These are phyloP conservation scores for Thraustotheca clavata DNA, from an alignment of 352 stramenopile genomes.

Conservation along the genomic window DNA sequence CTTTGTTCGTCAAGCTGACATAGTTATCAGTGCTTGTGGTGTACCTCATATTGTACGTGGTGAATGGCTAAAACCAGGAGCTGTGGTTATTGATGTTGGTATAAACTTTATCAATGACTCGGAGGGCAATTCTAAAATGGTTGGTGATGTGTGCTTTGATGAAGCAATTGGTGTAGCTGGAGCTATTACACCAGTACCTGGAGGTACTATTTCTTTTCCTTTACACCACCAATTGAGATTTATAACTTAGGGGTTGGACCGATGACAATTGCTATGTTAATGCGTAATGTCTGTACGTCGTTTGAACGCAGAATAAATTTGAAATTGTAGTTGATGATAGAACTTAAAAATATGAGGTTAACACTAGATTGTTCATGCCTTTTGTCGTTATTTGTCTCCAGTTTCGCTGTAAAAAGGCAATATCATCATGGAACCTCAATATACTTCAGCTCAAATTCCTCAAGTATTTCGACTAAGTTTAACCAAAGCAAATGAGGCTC, in stretches of 20 bases:
- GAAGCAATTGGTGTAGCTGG: constrained; percentile 73
- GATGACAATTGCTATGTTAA: constrained; percentile 96
- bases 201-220: constrained; percentile 25
- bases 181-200: constrained; percentile 96
- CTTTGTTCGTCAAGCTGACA: constrained; percentile 83
- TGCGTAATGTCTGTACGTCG: constrained; percentile 59
- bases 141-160: constrained; percentile 96
- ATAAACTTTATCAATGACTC: constrained; percentile 96
- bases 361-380: neutral
- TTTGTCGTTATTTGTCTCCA: neutral
- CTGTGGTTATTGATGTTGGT: constrained; percentile 97
- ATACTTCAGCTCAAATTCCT: neutral
- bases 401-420: neutral
- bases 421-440: constrained; percentile 12
- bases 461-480: constrained; percentile 2
- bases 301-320: constrained; percentile 7
- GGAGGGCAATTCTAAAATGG: constrained; percentile 87
- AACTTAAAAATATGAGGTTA: neutral
- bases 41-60: constrained; percentile 91
- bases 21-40: constrained; percentile 95
- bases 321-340: neutral
- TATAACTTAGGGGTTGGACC: constrained; percentile 87
- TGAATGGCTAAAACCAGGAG: constrained; percentile 95
- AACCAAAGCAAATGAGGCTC: neutral
- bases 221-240: neutral